A percentile compares a stretch with the other conserved stretches of the same genome.
Evolutionary conservation across 495 filamentous ascomycete genomes (phyloP).

Genomic region (Lophiostoma macrostomum): DNA sequence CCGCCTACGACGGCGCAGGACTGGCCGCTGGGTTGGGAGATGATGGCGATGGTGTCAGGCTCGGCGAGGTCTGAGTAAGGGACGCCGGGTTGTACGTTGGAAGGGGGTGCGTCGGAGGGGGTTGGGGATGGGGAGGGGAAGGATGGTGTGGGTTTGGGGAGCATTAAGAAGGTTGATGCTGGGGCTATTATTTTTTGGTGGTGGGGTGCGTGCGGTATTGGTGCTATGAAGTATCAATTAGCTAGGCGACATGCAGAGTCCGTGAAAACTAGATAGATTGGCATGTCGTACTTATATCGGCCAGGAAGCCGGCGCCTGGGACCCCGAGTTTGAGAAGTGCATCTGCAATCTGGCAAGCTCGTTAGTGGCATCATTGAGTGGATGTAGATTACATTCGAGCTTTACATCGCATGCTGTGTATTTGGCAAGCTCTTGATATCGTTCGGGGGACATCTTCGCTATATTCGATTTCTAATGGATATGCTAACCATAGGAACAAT

Average conservation of each 20-base stretch:
- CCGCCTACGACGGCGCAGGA: constrained; percentile 64
- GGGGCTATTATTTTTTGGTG: constrained; percentile 51
- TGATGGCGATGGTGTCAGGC: constrained; percentile 53
- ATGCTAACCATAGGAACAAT: too few species aligned
- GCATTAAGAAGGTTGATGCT: constrained; percentile 63
- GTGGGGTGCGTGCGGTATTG: constrained; percentile 12
- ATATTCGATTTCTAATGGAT: too few species aligned
- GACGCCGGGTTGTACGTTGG: constrained; percentile 45
- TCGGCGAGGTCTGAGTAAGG: constrained; percentile 61
- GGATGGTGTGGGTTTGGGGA: constrained; percentile 45
- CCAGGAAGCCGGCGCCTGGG: constrained; percentile 48
- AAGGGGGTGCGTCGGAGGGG: constrained; percentile 36
- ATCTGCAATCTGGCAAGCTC: constrained; percentile 36
- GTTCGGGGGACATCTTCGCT: constrained; percentile 3
- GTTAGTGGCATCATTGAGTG: neutral
- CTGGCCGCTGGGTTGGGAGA: constrained; percentile 58
- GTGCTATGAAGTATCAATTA: constrained; percentile 14
- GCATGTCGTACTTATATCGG: constrained; percentile 54
- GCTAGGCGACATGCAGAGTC: neutral
- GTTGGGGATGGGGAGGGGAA: constrained; percentile 32
- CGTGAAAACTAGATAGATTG: neutral
- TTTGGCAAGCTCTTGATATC: constrained; percentile 15
- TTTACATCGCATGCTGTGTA: constrained; percentile 62
- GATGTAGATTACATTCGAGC: neutral
- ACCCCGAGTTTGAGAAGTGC: constrained; percentile 41